Conservation (phyloP, 257 asterid genomes). For the Phtheirospermum japonicum region DNA sequence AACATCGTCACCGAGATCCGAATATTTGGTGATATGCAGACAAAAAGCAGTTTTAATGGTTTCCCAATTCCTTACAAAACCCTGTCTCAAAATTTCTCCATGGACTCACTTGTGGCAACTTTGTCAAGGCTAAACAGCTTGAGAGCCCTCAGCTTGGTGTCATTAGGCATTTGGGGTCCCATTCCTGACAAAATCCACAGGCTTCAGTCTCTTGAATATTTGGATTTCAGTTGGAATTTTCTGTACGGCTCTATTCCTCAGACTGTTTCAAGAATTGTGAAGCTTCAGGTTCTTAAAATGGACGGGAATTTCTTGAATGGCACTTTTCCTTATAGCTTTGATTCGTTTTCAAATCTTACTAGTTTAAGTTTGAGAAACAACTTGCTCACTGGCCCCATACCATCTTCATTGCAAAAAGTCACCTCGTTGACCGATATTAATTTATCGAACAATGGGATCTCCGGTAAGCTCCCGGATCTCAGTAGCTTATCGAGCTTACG, state of each 20-base stretch:
- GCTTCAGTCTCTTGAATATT: slow-evolving; percentile 40
- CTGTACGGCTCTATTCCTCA: slow-evolving; percentile 48
- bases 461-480: slow-evolving; percentile 46
- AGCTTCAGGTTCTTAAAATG: slow-evolving; percentile 40
- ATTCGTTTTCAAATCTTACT: slow-evolving; percentile 42
- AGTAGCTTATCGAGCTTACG: slow-evolving; percentile 36
- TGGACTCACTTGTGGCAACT: slow-evolving; percentile 62
- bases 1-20: slow-evolving; percentile 42
- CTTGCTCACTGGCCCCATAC: slow-evolving; percentile 40
- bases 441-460: slow-evolving; percentile 45
- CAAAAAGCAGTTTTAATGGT: no score
- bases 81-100: slow-evolving; percentile 53
- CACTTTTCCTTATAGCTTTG: slow-evolving; percentile 46
- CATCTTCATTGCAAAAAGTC: slow-evolving; percentile 34
- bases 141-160: slow-evolving; percentile 46
- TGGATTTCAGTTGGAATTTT: slow-evolving; percentile 68
- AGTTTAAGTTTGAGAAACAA: slow-evolving; percentile 56
- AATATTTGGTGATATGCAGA: slow-evolving; percentile 45
- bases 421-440: slow-evolving; percentile 39
- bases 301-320: slow-evolving; percentile 68
- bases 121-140: slow-evolving; percentile 54
- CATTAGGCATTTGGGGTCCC: slow-evolving; percentile 70
- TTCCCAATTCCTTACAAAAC: no score
- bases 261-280: slow-evolving; percentile 47
- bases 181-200: slow-evolving; percentile 55